A percentile compares a stretch with the other conserved stretches of the same genome.
Evolutionary conservation across 2,329 filamentous ascomycete species (phyloP).

Genomic region (Colletotrichum echinochloae): DNA sequence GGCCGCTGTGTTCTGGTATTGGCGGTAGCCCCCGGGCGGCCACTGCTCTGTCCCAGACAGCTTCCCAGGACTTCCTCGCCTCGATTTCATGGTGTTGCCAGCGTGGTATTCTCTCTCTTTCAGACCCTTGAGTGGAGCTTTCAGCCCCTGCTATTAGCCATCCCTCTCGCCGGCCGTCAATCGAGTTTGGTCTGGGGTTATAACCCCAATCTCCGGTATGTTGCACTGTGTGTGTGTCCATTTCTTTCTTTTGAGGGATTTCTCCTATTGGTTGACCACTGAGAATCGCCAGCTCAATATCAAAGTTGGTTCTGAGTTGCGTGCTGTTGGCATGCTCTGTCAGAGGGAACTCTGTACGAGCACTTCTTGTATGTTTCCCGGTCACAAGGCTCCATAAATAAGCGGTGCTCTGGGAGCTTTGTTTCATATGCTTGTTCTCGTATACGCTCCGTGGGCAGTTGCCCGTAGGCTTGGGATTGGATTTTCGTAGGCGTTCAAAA

Average conservation of each 20-base stretch:
- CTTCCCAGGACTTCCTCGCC: slow-evolving; percentile 28
- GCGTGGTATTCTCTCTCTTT: neutral
- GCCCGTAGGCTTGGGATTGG: neutral
- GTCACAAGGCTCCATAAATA: slow-evolving; percentile 33
- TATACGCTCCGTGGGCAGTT: neutral
- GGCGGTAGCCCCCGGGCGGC: neutral
- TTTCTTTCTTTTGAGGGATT: neutral
- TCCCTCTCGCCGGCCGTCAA: slow-evolving; percentile 33
- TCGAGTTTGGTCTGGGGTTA: slow-evolving; percentile 22
- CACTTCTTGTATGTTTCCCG: neutral
- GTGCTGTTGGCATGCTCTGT: neutral
- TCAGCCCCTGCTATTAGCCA: slow-evolving; percentile 22
- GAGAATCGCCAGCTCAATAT: slow-evolving; percentile 28
- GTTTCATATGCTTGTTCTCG: neutral
- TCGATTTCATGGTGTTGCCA: slow-evolving; percentile 26
- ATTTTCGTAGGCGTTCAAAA: slow-evolving; percentile 23
- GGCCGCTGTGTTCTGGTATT: neutral
- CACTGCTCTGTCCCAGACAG: slow-evolving; percentile 19
- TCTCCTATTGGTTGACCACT: slow-evolving; percentile 14
- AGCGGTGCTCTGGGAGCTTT: neutral
- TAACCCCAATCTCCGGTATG: neutral
- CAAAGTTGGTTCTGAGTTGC: slow-evolving; percentile 5
- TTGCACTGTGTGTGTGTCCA: fast-evolving
- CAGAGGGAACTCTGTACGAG: neutral
- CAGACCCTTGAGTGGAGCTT: neutral